Conservation (phyloP, 1,284 basidiomycete species). For the Vanrija humicola region DNA sequence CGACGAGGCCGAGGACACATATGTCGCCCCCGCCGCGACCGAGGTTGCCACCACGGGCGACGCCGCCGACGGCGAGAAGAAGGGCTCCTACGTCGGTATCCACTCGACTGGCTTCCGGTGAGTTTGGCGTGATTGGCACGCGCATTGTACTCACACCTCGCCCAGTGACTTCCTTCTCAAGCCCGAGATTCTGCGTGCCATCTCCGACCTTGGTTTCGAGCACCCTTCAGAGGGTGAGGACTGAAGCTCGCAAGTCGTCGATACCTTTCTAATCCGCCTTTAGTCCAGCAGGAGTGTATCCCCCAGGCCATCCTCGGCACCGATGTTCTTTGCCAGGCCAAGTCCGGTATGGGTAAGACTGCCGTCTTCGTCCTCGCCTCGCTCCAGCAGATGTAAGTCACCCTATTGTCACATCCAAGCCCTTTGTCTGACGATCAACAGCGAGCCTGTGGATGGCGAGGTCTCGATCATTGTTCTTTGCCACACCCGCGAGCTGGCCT, state of each 20-base stretch:
- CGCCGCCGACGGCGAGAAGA: conserved; percentile 71
- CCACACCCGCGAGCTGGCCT: conserved; percentile 98
- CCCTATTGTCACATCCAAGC: background rate
- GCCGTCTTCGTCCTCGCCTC: conserved; percentile 98
- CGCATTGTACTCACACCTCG: background rate
- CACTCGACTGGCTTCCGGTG: conserved; percentile 94
- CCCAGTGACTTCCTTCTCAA: conserved; percentile 91
- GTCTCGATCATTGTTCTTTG: conserved; percentile 96
- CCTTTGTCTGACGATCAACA: conserved; percentile 11
- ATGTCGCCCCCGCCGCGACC: conserved; percentile 56
- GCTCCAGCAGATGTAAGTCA: conserved; percentile 75
- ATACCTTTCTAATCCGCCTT: background rate
- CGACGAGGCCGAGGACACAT: conserved; percentile 86
- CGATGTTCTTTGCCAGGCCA: conserved; percentile 99
- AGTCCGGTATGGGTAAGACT: conserved; percentile 99
- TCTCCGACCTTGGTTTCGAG: conserved; percentile 98
- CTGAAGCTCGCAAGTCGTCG: conserved; percentile 6
- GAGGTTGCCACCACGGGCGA: conserved; percentile 57
- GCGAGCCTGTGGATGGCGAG: conserved; percentile 94
- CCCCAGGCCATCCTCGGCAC: conserved; percentile 99
- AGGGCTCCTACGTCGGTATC: conserved; percentile 96
- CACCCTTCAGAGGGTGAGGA: conserved; percentile 94
- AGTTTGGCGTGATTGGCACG: conserved; percentile 22
- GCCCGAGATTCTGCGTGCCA: conserved; percentile 93
- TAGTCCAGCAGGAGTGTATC: conserved; percentile 99